Evolutionary conservation across 2,329 filamentous ascomycete species (phyloP).

Genomic region (Fusarium austroafricanum): DNA sequence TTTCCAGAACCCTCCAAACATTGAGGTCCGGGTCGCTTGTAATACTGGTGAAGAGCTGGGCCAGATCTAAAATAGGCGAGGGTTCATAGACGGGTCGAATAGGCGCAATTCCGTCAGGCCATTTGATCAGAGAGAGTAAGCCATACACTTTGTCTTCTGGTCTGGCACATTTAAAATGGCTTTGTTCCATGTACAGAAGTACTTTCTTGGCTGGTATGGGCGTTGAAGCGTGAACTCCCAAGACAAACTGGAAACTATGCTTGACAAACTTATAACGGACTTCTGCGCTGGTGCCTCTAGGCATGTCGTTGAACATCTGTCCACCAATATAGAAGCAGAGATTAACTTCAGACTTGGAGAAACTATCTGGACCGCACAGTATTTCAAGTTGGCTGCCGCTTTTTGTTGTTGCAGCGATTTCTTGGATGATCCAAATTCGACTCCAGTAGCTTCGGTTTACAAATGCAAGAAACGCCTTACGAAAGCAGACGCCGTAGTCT

Average conservation of each 20-base stretch:
- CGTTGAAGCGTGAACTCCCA: not conserved
- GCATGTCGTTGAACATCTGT: too few relatives aligned
- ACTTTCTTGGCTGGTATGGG: not conserved
- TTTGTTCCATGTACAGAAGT: not conserved
- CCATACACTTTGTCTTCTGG: not conserved
- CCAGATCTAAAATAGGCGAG: not conserved
- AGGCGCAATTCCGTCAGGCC: not conserved
- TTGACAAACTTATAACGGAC: too few relatives aligned
- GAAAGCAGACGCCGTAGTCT: not conserved
- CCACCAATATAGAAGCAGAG: not conserved
- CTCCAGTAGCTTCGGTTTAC: not conserved
- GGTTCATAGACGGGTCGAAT: not conserved
- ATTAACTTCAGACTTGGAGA: not conserved
- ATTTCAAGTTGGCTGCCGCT: not conserved
- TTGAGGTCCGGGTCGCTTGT: not conserved
- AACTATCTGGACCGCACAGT: not conserved
- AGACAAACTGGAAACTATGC: not conserved
- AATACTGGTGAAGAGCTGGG: not conserved
- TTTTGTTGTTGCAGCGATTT: not conserved
- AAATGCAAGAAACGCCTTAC: not conserved
- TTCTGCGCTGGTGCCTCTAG: too few relatives aligned
- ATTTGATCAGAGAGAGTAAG: not conserved
- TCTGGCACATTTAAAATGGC: not conserved
- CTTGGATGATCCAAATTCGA: not conserved
- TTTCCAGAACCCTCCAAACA: not conserved